Evolutionary conservation across 148 eudicot species (phyloP).

Genomic region (Cornus controversa): DNA sequence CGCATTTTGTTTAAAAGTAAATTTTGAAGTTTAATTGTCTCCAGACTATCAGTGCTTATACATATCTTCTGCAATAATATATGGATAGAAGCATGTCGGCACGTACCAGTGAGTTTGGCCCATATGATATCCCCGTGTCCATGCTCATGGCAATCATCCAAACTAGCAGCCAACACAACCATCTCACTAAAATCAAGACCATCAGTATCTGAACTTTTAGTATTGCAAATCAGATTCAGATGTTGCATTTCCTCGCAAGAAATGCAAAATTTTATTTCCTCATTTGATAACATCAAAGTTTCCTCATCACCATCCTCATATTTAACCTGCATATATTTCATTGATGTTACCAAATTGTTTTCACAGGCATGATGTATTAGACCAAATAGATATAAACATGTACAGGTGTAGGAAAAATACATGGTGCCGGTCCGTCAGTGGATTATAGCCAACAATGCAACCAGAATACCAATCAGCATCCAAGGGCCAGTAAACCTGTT

Average conservation of each 20-base stretch:
- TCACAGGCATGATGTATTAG: neutral
- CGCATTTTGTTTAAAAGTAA: too few relatives aligned
- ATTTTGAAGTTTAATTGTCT: too few relatives aligned
- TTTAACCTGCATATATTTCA: constrained; percentile 47
- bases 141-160: constrained; percentile 80
- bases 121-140: constrained; percentile 91
- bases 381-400: neutral
- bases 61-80: neutral
- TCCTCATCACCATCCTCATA: constrained; percentile 88
- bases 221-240: constrained; percentile 46
- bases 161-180: constrained; percentile 82
- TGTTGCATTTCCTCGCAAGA: constrained; percentile 64
- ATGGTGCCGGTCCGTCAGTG: constrained; percentile 52
- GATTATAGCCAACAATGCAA: constrained; percentile 45
- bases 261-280: constrained; percentile 59
- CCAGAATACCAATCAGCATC: constrained; percentile 87
- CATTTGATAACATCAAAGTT: constrained; percentile 53
- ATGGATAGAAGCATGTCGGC: neutral
- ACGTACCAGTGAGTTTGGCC: constrained; percentile 90
- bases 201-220: constrained; percentile 43
- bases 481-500: constrained; percentile 96
- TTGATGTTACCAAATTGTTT: constrained; percentile 3
- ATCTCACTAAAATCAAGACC: constrained; percentile 70
- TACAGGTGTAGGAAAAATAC: constrained; percentile 36
- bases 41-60: too few relatives aligned